A percentile compares a stretch with the other conserved stretches of the same genome.
These are phyloP conservation scores for Aspergillus melleus DNA, from an alignment of 2,329 filamentous ascomycete genomes.

Conservation along the genomic window DNA sequence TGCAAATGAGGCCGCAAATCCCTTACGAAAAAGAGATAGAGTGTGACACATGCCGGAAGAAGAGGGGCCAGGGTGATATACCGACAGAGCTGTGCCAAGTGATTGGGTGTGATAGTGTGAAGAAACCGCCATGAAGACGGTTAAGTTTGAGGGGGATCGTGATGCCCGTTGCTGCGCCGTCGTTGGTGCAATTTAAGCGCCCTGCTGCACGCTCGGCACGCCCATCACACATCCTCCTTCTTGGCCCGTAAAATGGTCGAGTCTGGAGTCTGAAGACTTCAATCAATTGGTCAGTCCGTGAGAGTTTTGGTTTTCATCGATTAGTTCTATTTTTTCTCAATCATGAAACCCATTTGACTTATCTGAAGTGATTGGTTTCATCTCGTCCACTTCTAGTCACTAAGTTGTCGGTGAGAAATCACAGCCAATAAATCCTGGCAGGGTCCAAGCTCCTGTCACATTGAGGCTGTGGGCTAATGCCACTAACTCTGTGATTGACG, in stretches of 20 bases:
- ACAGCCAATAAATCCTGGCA: neutral
- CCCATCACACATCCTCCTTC: slow-evolving; percentile 1
- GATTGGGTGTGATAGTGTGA: slow-evolving; percentile 31
- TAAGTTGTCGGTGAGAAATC: neutral
- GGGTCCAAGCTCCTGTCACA: neutral
- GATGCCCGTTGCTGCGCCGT: slow-evolving; percentile 12
- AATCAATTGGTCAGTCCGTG: neutral
- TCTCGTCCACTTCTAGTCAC: neutral
- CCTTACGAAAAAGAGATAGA: slow-evolving; percentile 21
- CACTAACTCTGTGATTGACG: neutral
- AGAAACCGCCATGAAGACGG: slow-evolving; percentile 10
- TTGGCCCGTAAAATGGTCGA: neutral
- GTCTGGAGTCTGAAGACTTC: neutral
- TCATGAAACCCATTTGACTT: neutral
- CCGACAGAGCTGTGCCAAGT: slow-evolving; percentile 18
- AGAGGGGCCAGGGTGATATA: slow-evolving; percentile 18
- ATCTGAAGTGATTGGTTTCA: neutral
- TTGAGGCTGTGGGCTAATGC: neutral
- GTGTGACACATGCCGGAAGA: slow-evolving; percentile 21
- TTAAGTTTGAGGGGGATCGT: slow-evolving; percentile 5
- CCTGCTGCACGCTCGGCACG: slow-evolving; percentile 23
- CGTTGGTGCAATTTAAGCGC: slow-evolving; percentile 31
- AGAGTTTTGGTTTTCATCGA: neutral
- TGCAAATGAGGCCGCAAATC: slow-evolving; percentile 29
- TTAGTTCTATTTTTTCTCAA: neutral